A percentile compares a stretch with the other conserved stretches of the same genome.
Evolutionary conservation across 305 asterid species (phyloP).

Genomic region (Fraxinus ornus): DNA sequence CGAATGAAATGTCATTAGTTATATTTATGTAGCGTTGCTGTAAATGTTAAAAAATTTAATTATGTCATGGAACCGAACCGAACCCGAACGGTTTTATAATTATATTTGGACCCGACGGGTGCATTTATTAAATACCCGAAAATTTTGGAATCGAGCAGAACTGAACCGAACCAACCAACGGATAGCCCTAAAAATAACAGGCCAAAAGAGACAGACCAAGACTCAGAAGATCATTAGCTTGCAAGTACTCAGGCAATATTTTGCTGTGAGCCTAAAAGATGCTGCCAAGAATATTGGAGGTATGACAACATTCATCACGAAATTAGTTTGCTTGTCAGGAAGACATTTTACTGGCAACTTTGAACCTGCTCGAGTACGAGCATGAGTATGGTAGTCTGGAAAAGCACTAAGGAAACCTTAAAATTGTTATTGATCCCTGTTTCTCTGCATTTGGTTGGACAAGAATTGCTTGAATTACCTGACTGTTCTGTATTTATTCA

Average conservation of each 20-base stretch:
- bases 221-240: constrained; percentile 67
- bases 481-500: not conserved
- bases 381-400: not conserved
- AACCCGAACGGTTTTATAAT: too few relatives aligned
- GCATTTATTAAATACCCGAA: too few relatives aligned
- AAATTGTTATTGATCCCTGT: not conserved
- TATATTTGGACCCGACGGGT: too few relatives aligned
- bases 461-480: not conserved
- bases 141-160: too few relatives aligned
- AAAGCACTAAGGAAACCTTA: not conserved
- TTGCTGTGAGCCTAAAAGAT: constrained; percentile 79
- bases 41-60: too few relatives aligned
- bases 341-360: not conserved
- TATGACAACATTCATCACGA: constrained; percentile 24
- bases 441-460: not conserved
- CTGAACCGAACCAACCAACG: too few relatives aligned
- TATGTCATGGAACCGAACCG: too few relatives aligned
- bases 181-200: constrained; percentile 21
- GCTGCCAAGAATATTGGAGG: constrained; percentile 85
- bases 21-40: too few relatives aligned
- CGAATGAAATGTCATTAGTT: too few relatives aligned
- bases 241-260: constrained; percentile 64
- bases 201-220: constrained; percentile 55
- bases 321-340: not conserved
- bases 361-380: not conserved